Evolutionary conservation across 1,284 basidiomycete species (phyloP), one percentile per base, ranked within the genome.

Genomic region (Singerocomus inundabilis): DNA sequence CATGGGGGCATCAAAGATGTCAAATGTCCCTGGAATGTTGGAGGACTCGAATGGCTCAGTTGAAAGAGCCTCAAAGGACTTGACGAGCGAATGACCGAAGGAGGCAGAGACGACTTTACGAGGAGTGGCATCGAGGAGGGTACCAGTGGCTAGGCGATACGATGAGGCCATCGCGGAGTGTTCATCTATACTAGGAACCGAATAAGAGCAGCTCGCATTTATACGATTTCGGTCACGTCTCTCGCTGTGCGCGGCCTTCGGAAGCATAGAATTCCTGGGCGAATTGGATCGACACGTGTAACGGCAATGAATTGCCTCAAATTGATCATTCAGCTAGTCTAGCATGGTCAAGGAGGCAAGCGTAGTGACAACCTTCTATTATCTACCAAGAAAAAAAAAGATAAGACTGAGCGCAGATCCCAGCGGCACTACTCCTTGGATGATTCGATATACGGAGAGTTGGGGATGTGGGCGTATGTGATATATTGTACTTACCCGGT

Each of bases 1-100:
- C 15, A 58, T 60, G 1, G 73, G 73, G 26, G 66, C 72, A 44
- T 77, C 72, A 54, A 76, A 75, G 37, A 77, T 75, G 53, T 77
- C 75, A 48, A 71, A 57, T 26, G 62, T 61, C 44, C 44, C 49
- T 34, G 58, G 56, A n/a, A 48, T 29, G 10, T 28, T 33, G 13
- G 52, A 39, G 21, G 35, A 30, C 8, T 34, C 52, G 8, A 47
- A 44, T 26, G 46, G 26, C 28, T 44, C 42, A 10, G 33, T 29
- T 4, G 58, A 36, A 33, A 53, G 47, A 30, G 37, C 18, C 7
- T 48, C 28, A 33, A 47, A 52, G 28, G 56, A 52, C 18, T 43
- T 31, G 29, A 39, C 26, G 6, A 49, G 44, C 0, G 57, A 53
- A 34, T 44, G 46, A 24, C 31, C 29, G 25, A 53, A 49, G n/a